Base-by-base conservation (phyloP, 257 asterid genomes). In the Haberlea rhodopensis region DNA sequence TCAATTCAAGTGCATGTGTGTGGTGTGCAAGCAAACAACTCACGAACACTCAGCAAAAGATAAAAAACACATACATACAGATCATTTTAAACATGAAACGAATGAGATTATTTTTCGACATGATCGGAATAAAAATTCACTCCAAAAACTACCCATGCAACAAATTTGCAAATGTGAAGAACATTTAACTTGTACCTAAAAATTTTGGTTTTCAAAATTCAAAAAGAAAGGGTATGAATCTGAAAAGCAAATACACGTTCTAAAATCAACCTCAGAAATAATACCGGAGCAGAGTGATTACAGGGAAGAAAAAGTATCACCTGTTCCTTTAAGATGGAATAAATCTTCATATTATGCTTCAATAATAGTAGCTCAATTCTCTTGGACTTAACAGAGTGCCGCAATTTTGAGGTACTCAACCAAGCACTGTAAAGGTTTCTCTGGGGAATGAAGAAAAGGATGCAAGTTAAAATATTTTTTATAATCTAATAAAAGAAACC, bases 331-430 rank as follows among this genome's bases (percentile, higher is more conserved):
- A 89, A 69, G 72, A 85, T 59, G 37, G 87, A 72, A 74, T 74
- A 82, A 53, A 89, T 80, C 86, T 82, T 86, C 83, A 84, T 40
- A 73, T 81, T 81, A 31, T 78, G 87, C 55, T 70, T 77, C 82
- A 79, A 54, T 32, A 74, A 51, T 60, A 81, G 94, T 63, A 89
- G n/a, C n/a, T n/a, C n/a, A n/a, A n/a, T n/a, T n/a, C n/a, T n/a
- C n/a, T n/a, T n/a, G n/a, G n/a, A n/a, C n/a, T n/a, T n/a, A n/a
- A n/a, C n/a, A n/a, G n/a, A n/a, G n/a, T n/a, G n/a, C n/a, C n/a
- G n/a, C n/a, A n/a, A n/a, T n/a, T n/a, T n/a, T n/a, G n/a, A n/a
- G n/a, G n/a, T n/a, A n/a, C n/a, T n/a, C n/a, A n/a, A n/a, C n/a
- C n/a, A n/a, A n/a, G n/a, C n/a, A n/a, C n/a, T n/a, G n/a, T n/a